A percentile compares a stretch with the other conserved stretches of the same genome.
Conservation (phyloP, 1,139 yeast species). For the Kluyveromyces sp. region DNA sequence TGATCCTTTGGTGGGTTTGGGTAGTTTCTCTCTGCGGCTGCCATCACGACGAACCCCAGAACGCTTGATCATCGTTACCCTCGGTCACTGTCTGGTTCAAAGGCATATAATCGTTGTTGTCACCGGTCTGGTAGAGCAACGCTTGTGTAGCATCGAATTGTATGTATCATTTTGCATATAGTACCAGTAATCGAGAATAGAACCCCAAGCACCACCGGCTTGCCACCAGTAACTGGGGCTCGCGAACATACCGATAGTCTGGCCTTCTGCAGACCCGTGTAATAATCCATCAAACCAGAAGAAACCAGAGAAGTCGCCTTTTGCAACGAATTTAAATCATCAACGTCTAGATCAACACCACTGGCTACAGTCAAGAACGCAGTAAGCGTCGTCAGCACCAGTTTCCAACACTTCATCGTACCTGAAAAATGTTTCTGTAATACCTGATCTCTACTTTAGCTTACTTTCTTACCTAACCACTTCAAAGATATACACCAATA, state of each 20-base stretch:
- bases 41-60: constrained; percentile 90
- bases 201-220: constrained; percentile 96
- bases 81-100: constrained; percentile 88
- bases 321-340: constrained; percentile 33
- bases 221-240: constrained; percentile 97
- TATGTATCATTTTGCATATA: constrained; percentile 67
- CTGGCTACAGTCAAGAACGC: neutral
- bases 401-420: neutral
- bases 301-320: constrained; percentile 54
- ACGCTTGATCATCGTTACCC: constrained; percentile 96
- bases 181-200: constrained; percentile 69
- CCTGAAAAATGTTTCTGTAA: too few species aligned
- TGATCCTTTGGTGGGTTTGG: constrained; percentile 56
- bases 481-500: too few species aligned
- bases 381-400: neutral
- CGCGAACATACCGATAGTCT: constrained; percentile 76
- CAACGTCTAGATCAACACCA: constrained; percentile 33
- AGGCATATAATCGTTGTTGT: constrained; percentile 71
- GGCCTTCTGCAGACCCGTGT: constrained; percentile 60
- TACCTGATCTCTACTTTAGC: neutral
- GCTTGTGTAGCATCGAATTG: constrained; percentile 52
- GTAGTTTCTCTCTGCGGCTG: constrained; percentile 84
- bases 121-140: constrained; percentile 69
- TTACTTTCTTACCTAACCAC: too few species aligned
- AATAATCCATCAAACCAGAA: constrained; percentile 75